Conservation (phyloP, 2,329 filamentous ascomycete genomes). For the Phoma sp. region DNA sequence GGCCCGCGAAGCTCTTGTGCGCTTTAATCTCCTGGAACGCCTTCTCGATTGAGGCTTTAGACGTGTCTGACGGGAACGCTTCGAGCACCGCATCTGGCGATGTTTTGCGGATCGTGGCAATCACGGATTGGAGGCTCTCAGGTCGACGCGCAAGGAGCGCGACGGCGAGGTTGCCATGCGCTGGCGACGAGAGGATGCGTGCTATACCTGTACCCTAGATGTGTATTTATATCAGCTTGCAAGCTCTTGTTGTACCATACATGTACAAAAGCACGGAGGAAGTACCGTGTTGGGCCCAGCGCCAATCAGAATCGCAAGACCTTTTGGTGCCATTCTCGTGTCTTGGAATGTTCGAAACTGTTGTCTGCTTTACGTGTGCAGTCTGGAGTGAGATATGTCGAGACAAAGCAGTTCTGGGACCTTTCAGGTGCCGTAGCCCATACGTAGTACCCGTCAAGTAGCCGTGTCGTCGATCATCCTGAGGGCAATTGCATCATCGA, state of each 20-base stretch:
- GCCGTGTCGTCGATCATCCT: too few species aligned
- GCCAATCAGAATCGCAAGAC: constrained; percentile 43
- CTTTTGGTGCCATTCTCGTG: constrained; percentile 33
- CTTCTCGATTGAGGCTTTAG: constrained; percentile 53
- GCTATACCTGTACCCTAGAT: constrained; percentile 61
- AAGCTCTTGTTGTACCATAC: too few species aligned
- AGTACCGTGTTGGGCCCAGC: constrained; percentile 42
- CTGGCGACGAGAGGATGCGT: constrained; percentile 57
- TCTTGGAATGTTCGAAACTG: background rate
- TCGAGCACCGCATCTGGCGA: constrained; percentile 56
- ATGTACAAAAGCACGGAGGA: background rate
- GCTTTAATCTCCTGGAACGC: constrained; percentile 58
- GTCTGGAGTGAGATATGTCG: background rate
- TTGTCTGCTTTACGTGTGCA: background rate
- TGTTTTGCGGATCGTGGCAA: constrained; percentile 50
- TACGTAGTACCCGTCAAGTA: background rate
- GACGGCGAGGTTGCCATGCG: constrained; percentile 62
- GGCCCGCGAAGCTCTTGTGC: constrained; percentile 54
- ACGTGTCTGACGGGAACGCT: constrained; percentile 60
- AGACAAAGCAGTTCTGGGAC: too few species aligned
- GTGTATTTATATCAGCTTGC: background rate
- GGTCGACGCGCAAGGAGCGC: constrained; percentile 59
- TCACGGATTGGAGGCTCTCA: constrained; percentile 53
- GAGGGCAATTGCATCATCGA: too few species aligned
- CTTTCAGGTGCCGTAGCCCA: too few species aligned